These are phyloP conservation scores for Boletus rex-veris DNA, from an alignment of 768 basidiomycete genomes.

Conservation along the genomic window DNA sequence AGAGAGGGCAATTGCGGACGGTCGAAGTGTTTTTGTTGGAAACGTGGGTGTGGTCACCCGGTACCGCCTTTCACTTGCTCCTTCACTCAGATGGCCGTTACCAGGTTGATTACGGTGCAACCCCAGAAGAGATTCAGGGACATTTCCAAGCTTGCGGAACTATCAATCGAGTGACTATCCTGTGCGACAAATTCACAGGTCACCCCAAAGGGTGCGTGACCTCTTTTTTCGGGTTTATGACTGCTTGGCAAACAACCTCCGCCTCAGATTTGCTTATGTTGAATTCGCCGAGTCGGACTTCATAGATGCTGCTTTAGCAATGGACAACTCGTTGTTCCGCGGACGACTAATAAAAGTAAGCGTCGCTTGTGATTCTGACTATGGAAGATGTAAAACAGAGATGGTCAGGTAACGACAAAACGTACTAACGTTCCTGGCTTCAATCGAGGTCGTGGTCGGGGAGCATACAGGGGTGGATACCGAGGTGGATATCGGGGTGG, in stretches of 20 bases:
- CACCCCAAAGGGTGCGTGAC: constrained; percentile 88
- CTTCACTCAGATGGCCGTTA: constrained; percentile 7
- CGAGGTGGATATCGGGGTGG: constrained; percentile 60
- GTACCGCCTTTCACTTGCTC: constrained; percentile 4
- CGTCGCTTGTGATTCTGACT: neutral
- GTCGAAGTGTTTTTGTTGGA: constrained; percentile 89
- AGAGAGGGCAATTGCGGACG: constrained; percentile 76
- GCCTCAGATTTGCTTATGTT: constrained; percentile 88
- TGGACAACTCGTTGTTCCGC: constrained; percentile 96
- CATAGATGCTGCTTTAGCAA: constrained; percentile 84
- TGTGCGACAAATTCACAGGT: constrained; percentile 99
- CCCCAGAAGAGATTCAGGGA: constrained; percentile 96
- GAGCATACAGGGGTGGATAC: constrained; percentile 56
- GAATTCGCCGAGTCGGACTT: constrained; percentile 94
- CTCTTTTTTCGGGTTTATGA: constrained; percentile 11
- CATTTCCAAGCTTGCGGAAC: constrained; percentile 98
- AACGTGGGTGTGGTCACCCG: constrained; percentile 62
- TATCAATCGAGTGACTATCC: constrained; percentile 97
- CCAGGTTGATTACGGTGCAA: constrained; percentile 95
- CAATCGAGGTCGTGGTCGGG: constrained; percentile 77
- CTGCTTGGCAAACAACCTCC: constrained; percentile 8
- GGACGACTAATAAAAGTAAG: constrained; percentile 88
- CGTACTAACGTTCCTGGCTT: constrained; percentile 95
- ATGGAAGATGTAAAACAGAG: neutral
- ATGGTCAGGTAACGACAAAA: constrained; percentile 84